phyloP scores from a whole-genome alignment of 2,329 filamentous ascomycete genomes.

The Didymosphaeria variabile region DNA sequence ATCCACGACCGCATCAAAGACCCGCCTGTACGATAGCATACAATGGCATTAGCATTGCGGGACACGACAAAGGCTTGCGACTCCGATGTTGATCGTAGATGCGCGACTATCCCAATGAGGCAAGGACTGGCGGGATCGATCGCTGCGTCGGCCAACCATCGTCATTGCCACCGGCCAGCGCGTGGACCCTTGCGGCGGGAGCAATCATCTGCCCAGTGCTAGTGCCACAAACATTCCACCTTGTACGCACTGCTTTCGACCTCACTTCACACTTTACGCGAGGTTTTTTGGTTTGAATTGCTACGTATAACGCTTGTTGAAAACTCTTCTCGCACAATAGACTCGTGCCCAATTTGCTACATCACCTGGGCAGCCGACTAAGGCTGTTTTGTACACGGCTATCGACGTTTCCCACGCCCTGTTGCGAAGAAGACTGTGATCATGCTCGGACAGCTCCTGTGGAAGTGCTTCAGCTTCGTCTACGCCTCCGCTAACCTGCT shows the following conservation, averaged over 20 bases:
- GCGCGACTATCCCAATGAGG: constrained; percentile 13
- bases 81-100: constrained; percentile 6
- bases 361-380: not conserved
- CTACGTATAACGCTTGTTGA: not conserved
- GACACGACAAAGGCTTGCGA: not conserved
- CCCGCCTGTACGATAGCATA: not conserved
- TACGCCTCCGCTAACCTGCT: constrained; percentile 44
- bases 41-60: not conserved
- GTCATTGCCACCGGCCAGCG: constrained; percentile 14
- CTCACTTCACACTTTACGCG: not conserved
- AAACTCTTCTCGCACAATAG: not conserved
- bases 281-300: not conserved
- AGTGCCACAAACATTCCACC: constrained; percentile 1
- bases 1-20: not conserved
- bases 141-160: constrained; percentile 16
- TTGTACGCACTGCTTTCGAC: not conserved
- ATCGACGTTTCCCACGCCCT: not conserved
- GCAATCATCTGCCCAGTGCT: constrained; percentile 15
- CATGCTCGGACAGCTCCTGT: constrained; percentile 33
- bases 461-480: constrained; percentile 37
- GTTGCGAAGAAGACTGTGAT: not conserved
- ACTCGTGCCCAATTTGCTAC: not conserved
- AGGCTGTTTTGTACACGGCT: not conserved
- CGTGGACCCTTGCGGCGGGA: constrained; percentile 16
- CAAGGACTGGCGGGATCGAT: constrained; percentile 18